A percentile compares a stretch with the other conserved stretches of the same genome.
Conservation (phyloP, 192 early-diverging fungal genomes). For the Entomortierella parvispora region DNA sequence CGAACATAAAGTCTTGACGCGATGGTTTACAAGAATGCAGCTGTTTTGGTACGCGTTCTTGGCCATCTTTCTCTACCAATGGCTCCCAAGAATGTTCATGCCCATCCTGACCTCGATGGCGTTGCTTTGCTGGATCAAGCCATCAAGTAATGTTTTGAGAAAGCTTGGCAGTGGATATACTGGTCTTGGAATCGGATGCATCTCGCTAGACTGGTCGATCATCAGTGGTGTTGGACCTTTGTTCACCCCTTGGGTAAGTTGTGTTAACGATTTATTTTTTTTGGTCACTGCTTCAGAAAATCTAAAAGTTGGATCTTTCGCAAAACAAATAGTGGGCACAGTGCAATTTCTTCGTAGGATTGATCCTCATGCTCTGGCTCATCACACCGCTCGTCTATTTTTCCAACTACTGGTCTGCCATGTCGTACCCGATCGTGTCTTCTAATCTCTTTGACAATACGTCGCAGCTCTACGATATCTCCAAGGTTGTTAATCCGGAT, state of each 20-base stretch:
- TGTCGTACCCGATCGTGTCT: slow-evolving; percentile 45
- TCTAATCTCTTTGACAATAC: slow-evolving; percentile 39
- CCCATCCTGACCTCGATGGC: slow-evolving; percentile 48
- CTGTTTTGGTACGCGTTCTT: slow-evolving; percentile 61
- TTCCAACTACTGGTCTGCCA: slow-evolving; percentile 65
- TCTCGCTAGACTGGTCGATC: slow-evolving; percentile 78
- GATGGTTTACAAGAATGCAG: slow-evolving; percentile 48
- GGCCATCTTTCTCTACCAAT: slow-evolving; percentile 64
- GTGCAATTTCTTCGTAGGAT: slow-evolving; percentile 72
- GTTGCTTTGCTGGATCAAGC: slow-evolving; percentile 45
- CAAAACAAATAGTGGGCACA: slow-evolving; percentile 65
- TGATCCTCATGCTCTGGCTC: slow-evolving; percentile 75
- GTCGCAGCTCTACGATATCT: slow-evolving; percentile 37
- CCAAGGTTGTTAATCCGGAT: slow-evolving; percentile 29
- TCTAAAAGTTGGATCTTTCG: no score
- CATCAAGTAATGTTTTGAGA: slow-evolving; percentile 28
- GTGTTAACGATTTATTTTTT: background rate
- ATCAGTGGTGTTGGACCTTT: slow-evolving; percentile 44
- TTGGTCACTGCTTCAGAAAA: background rate
- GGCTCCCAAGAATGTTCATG: slow-evolving; percentile 55
- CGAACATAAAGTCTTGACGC: slow-evolving; percentile 44
- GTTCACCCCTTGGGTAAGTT: slow-evolving; percentile 45
- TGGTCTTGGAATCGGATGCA: slow-evolving; percentile 76
- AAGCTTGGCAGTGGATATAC: slow-evolving; percentile 57
- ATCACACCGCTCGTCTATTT: slow-evolving; percentile 74